Evolutionary conservation across 1,284 basidiomycete species (phyloP).

Genomic region (Sporisorium exsertum): DNA sequence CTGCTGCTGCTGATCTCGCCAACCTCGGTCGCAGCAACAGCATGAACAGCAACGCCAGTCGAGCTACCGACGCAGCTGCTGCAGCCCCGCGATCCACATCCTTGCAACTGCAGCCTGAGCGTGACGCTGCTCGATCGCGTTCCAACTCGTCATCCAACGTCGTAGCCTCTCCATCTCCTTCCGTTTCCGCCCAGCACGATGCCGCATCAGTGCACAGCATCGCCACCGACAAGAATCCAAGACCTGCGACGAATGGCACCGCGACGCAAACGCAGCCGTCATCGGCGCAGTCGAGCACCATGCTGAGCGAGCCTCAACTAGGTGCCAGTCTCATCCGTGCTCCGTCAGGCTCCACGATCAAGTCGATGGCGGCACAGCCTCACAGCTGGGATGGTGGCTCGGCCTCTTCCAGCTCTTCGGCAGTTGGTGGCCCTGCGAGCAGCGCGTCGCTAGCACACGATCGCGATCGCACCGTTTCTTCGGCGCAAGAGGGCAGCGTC

Average conservation of each 20-base stretch:
- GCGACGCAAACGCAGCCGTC: not conserved
- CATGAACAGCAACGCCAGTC: conserved; percentile 18
- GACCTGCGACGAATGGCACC: conserved; percentile 10
- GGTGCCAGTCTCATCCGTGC: conserved; percentile 34
- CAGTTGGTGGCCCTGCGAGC: not conserved
- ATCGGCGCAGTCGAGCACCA: not conserved
- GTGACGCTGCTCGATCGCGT: conserved; percentile 6
- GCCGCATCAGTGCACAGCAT: conserved; percentile 30
- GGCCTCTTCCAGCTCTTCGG: conserved; percentile 12
- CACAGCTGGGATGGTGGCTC: conserved; percentile 34
- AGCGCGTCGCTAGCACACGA: conserved; percentile 13
- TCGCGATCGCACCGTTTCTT: conserved; percentile 28
- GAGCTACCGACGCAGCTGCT: not conserved
- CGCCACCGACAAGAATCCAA: conserved; percentile 27
- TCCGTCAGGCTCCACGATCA: conserved; percentile 36
- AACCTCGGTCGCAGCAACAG: conserved; percentile 39
- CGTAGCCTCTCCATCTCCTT: not conserved
- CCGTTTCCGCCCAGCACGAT: conserved; percentile 11
- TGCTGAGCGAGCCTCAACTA: conserved; percentile 4
- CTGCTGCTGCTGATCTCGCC: conserved; percentile 7
- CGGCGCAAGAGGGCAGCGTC: conserved; percentile 39
- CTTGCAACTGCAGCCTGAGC: conserved; percentile 19
- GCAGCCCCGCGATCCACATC: conserved; percentile 3
- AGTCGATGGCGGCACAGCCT: conserved; percentile 43
- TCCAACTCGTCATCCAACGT: conserved; percentile 5